Base-by-base conservation (phyloP, 1,139 yeast genomes). In the Candida sojae region DNA sequence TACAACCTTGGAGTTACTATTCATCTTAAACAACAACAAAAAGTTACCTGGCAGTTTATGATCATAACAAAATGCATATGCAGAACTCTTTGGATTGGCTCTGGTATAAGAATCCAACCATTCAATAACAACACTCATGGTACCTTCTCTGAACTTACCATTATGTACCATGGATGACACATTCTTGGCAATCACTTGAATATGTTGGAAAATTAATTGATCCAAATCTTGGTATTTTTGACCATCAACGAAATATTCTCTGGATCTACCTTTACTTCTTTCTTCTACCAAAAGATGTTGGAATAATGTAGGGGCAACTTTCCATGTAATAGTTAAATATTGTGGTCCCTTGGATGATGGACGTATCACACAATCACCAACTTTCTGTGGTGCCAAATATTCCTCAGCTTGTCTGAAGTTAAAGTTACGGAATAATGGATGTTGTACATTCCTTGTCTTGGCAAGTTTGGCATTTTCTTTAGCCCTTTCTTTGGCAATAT, bases 271-370 rank as follows among this genome's bases (percentile, higher is more conserved):
- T 43, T 60, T 53, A 9, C 57, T 83, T 46, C 80, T 76, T 67
- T 93, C 99, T 54, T 85, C 78, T 43, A 93, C 88, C 58, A 91
- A 92, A 53, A 95, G 75, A 65, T 93, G 98, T 65, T 95, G 99
- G 70, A 87, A 95, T 55, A 93, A 73, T 62, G 86, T 88, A 60
- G 88, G 93, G 51, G 90, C 93, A 36, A 95, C 92, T 64, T 93
- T 93, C 98, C 99, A 93, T 0, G 99, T 93, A 37, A 92, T 87
- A 2, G 97, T 92, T 58, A 93, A 78, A 66, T 84, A 97, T 55
- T 89, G 88, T 39, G 82, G 78, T 33, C 99, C 99, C 53, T 86
- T 84, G 6, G 96, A 89, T 1, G 97, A 91, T 9, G 98, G 99
- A 57, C 99, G 82, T 49, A 93, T 89, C 31, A 95, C 96, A 70